Evolutionary conservation across 2,329 filamentous ascomycete genomes (phyloP).

Genomic region (Phyllosticta paracitricarpa): DNA sequence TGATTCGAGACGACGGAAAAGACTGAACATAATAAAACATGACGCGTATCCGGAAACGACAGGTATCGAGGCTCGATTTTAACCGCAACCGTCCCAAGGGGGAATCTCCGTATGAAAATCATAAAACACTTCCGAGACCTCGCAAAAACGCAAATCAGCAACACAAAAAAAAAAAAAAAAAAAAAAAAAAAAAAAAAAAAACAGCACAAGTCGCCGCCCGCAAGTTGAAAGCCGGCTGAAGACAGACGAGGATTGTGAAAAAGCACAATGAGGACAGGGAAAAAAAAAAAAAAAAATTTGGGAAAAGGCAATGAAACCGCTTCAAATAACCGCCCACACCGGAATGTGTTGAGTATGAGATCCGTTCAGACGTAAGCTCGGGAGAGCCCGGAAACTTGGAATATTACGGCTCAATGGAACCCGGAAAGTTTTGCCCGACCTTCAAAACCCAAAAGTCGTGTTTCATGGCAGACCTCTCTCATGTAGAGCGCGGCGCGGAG

Average conservation of each 20-base stretch:
- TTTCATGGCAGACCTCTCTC: constrained; percentile 5
- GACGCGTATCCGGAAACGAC: constrained; percentile 9
- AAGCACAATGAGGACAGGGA: background rate
- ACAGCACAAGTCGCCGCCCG: background rate
- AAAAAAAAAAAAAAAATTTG: background rate
- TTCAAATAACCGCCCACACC: background rate
- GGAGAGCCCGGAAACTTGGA: background rate
- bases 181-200: background rate
- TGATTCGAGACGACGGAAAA: constrained; percentile 1
- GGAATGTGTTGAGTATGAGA: background rate
- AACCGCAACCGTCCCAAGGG: constrained; percentile 10
- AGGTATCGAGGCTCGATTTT: constrained; percentile 10
- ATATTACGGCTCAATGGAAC: background rate
- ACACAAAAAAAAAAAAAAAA: background rate
- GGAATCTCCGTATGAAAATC: constrained; percentile 10
- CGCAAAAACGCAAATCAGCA: background rate
- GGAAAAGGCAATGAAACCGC: background rate
- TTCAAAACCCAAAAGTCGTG: constrained; percentile 7
- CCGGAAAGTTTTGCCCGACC: constrained; percentile 8
- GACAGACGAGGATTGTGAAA: background rate
- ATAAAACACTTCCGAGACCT: constrained; percentile 8
- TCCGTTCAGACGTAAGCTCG: background rate
- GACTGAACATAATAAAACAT: background rate
- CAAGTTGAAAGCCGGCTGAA: background rate
- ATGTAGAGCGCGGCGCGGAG: constrained; percentile 4